Percentiles rank a stretch among this genome's conserved stretches.
Evolutionary conservation across 805 yeast species (phyloP).

Genomic region (Metschnikowia similis): DNA sequence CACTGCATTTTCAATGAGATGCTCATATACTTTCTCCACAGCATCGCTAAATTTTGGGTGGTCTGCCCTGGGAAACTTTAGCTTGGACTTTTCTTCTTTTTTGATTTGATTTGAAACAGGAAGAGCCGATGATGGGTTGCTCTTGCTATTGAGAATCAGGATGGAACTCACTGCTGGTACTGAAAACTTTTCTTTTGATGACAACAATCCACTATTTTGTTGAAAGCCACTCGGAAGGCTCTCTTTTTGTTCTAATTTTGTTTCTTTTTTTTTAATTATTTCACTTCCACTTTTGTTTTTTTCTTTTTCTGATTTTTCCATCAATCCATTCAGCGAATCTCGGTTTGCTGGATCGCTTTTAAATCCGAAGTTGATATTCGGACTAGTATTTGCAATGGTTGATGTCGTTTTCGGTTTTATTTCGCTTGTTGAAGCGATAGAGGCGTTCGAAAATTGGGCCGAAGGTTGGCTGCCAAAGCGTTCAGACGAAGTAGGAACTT

Average conservation of each 20-base stretch:
- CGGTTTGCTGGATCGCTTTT: neutral
- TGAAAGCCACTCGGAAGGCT: neutral
- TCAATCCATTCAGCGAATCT: neutral
- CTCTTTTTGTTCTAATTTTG: neutral
- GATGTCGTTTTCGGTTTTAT: neutral
- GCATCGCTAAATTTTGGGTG: neutral
- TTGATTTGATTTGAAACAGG: neutral
- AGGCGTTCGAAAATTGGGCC: neutral
- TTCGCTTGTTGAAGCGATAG: neutral
- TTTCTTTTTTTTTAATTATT: neutral
- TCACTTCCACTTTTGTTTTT: neutral
- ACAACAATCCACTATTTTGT: neutral
- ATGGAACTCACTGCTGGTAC: neutral
- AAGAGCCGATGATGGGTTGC: neutral
- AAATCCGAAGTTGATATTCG: neutral
- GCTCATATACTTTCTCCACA: conserved; percentile 3
- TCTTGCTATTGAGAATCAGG: neutral
- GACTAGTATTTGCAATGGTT: neutral
- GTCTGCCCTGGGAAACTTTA: neutral
- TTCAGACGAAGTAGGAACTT: neutral
- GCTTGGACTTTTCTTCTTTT: neutral
- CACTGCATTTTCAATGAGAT: conserved; percentile 21
- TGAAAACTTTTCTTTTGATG: neutral
- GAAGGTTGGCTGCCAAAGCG: neutral
- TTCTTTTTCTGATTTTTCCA: neutral